Percentiles rank a stretch among this genome's conserved stretches.
phyloP scores from a whole-genome alignment of 1,139 yeast species.

The Blastobotrys buckinghamii region DNA sequence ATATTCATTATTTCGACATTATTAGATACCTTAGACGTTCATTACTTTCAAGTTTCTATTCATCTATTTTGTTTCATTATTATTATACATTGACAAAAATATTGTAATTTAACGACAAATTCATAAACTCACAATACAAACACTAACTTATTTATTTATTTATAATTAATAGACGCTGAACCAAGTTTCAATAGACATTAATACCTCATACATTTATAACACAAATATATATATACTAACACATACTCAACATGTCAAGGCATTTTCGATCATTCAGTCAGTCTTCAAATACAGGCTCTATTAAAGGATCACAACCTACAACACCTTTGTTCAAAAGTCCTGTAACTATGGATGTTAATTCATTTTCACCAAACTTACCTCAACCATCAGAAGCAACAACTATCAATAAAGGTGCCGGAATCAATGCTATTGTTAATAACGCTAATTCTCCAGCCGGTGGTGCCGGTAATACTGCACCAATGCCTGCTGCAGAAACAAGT shows the following conservation, averaged over 20 bases:
- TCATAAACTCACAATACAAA: no score
- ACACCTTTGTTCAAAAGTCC: slow-evolving; percentile 14
- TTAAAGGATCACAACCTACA: neutral
- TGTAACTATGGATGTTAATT: slow-evolving; percentile 16
- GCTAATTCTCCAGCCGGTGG: slow-evolving; percentile 9
- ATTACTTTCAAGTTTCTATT: neutral
- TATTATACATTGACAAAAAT: no score
- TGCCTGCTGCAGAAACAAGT: slow-evolving; percentile 15
- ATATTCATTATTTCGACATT: neutral
- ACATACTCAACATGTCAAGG: neutral
- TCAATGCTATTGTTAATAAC: slow-evolving; percentile 2
- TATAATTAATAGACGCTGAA: neutral
- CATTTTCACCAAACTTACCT: slow-evolving; percentile 15
- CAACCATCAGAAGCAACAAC: slow-evolving; percentile 2
- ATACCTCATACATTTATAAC: neutral
- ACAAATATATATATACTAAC: neutral
- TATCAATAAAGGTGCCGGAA: neutral
- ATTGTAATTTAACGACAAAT: no score
- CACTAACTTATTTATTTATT: no score
- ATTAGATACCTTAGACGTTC: neutral
- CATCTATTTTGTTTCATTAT: no score
- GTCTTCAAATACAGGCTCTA: neutral
- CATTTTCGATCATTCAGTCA: slow-evolving; percentile 5
- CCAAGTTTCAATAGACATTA: neutral
- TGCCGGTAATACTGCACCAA: slow-evolving; percentile 6